Conservation (phyloP, 2,329 filamentous ascomycete genomes). For the Phialophora chinensis region DNA sequence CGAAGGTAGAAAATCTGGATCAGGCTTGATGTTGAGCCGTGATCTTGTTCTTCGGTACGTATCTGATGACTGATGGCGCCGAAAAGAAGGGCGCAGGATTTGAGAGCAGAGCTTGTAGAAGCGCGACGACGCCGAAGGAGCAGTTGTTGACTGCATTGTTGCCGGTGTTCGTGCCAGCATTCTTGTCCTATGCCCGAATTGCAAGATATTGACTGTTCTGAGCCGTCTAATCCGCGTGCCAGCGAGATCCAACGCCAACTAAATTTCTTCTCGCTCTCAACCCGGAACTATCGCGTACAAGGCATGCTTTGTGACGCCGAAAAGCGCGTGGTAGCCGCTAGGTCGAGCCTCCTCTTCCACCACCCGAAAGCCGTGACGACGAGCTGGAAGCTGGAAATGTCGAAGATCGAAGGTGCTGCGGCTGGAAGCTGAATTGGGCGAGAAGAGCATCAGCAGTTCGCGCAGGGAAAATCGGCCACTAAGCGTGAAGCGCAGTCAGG, state of each 20-base stretch:
- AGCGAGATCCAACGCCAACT: neutral
- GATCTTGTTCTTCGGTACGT: slow-evolving; percentile 54
- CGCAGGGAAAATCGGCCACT: slow-evolving; percentile 11
- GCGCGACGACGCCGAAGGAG: slow-evolving; percentile 31
- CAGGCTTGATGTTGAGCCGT: slow-evolving; percentile 58
- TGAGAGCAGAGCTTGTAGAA: slow-evolving; percentile 41
- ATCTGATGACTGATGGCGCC: slow-evolving; percentile 57
- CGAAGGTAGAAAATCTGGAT: slow-evolving; percentile 55
- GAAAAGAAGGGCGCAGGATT: slow-evolving; percentile 38
- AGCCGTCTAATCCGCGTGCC: neutral
- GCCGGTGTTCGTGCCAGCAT: neutral
- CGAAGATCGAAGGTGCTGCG: slow-evolving; percentile 3
- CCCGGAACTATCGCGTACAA: neutral
- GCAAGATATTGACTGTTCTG: neutral
- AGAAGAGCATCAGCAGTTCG: slow-evolving; percentile 13
- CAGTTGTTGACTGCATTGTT: slow-evolving; percentile 33
- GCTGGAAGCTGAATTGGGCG: slow-evolving; percentile 2
- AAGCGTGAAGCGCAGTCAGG: neutral
- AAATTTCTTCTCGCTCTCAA: neutral
- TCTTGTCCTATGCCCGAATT: neutral
- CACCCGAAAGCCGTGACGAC: neutral
- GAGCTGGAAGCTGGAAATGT: neutral
- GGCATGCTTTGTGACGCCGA: neutral
- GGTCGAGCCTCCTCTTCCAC: neutral
- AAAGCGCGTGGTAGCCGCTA: neutral